Base-by-base conservation (phyloP, 352 stramenopile species). In the Blastocystis sp. region DNA sequence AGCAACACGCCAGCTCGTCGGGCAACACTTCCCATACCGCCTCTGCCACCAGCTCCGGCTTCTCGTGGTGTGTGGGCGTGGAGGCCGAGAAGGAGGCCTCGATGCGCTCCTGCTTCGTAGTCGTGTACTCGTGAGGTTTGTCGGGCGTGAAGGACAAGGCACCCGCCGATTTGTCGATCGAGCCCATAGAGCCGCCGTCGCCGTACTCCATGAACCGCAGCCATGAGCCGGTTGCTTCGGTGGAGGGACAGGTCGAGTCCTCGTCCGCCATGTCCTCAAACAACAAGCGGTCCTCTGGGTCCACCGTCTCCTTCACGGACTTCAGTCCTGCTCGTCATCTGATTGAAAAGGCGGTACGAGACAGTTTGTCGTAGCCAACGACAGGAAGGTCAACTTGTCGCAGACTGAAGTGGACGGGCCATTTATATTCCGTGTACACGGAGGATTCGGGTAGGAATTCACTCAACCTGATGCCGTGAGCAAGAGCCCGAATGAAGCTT, bases 121-220 rank as follows among this genome's bases (percentile, higher is more conserved):
- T 28, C n/a, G 43, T 38, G 40, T 7, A 2, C 48, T 78, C 48
- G 4, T n/a, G 5, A 21, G 10, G 14, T 41, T 78, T 38, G 23
- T 71, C 64, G 21, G 34, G 23, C 64, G 48, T 71, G 21, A n/a
- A n/a, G 17, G 2, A 48, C 11, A 66, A 14, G 28, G 61, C 61
- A n/a, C 28, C n/a, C 34, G 64, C 23, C 34, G 14, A 23, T 34
- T 34, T 34, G 28, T 34, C 28, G 28, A 34, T 34, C 19, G 62
- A 69, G 28, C 62, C n/a, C 9, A 11, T 19, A 40, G 19, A 11
- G 9, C 9, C 9, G 28, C 41, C 43, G 23, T 64, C 48, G 4
- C 70, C 70, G 38, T 81, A 81, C 41, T 81, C 70, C 70, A 81
- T 64, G 41, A 81, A 81, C 21, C 70, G 70, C 19, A 81, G 70